phyloP scores from a whole-genome alignment of 2,329 filamentous ascomycete genomes.

The Colletotrichum tofieldiae region DNA sequence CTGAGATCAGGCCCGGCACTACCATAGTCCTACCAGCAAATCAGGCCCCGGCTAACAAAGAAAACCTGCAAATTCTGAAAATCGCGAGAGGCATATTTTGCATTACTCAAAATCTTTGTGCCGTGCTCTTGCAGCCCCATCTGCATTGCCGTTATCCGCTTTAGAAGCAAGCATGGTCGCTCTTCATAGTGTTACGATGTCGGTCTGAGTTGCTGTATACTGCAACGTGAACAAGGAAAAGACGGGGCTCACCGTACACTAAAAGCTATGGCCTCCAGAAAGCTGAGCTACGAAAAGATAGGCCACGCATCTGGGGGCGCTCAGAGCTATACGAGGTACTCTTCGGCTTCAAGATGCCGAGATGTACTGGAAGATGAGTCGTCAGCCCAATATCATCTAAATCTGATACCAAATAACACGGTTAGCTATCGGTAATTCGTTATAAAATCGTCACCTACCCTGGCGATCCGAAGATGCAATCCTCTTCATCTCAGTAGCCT shows the following conservation, averaged over 20 bases:
- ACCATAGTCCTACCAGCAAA: neutral
- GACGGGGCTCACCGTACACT: constrained; percentile 26
- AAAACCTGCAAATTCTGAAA: neutral
- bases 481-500: constrained; percentile 27
- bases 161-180: neutral
- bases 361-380: neutral
- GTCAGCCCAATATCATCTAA: neutral
- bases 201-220: neutral
- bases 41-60: constrained; percentile 10
- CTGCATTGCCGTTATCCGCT: constrained; percentile 2
- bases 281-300: constrained; percentile 12
- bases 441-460: constrained; percentile 12
- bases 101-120: neutral
- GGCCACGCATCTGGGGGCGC: constrained; percentile 9
- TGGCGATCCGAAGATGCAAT: neutral
- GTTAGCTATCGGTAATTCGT: neutral
- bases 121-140: neutral
- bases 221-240: neutral
- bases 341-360: constrained; percentile 31
- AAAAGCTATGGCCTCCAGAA: constrained; percentile 21
- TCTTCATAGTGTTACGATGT: neutral
- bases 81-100: neutral
- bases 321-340: constrained; percentile 24
- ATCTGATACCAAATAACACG: neutral
- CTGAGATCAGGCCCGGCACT: neutral